phyloP scores from a whole-genome alignment of 768 basidiomycete species.

The Phlebiopsis gigantea region DNA sequence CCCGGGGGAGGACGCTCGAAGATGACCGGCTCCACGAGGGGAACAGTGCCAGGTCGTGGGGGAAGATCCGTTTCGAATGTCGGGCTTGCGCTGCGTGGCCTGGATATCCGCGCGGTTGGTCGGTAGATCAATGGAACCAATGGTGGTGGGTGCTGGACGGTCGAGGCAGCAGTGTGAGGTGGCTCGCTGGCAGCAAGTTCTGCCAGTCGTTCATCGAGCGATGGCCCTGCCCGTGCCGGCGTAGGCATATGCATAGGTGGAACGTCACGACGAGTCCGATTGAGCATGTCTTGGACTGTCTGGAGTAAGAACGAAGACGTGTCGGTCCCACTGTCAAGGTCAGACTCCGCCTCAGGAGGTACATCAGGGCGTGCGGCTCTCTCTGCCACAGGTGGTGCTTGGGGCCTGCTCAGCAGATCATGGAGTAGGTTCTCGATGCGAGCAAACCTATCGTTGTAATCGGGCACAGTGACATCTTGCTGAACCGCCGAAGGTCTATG shows the following conservation, averaged over 20 bases:
- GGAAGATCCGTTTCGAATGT: slow-evolving; percentile 25
- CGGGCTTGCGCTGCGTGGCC: slow-evolving; percentile 40
- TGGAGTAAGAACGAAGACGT: slow-evolving; percentile 17
- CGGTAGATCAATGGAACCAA: slow-evolving; percentile 52
- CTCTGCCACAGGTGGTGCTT: slow-evolving; percentile 8
- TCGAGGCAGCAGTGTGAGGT: slow-evolving; percentile 29
- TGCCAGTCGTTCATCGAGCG: slow-evolving; percentile 55
- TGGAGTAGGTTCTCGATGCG: slow-evolving; percentile 46
- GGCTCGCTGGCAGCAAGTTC: slow-evolving; percentile 51
- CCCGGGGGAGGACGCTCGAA: neutral
- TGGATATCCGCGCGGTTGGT: slow-evolving; percentile 33
- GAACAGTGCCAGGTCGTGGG: slow-evolving; percentile 22
- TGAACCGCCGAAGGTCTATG: slow-evolving; percentile 35
- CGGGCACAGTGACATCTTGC: slow-evolving; percentile 26
- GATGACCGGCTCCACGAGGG: slow-evolving; percentile 17
- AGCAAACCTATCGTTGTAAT: slow-evolving; percentile 24
- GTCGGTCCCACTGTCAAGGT: slow-evolving; percentile 25
- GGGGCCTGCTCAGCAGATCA: slow-evolving; percentile 29
- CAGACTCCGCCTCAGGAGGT: slow-evolving; percentile 20
- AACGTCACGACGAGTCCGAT: slow-evolving; percentile 23
- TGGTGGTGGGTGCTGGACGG: slow-evolving; percentile 44
- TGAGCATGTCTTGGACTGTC: slow-evolving; percentile 20
- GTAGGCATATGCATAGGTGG: slow-evolving; percentile 41
- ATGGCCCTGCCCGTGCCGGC: slow-evolving; percentile 38
- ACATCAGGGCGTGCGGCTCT: slow-evolving; percentile 18